These are phyloP conservation scores for Gentiana dahurica DNA, from an alignment of 257 asterid genomes.

Conservation along the genomic window DNA sequence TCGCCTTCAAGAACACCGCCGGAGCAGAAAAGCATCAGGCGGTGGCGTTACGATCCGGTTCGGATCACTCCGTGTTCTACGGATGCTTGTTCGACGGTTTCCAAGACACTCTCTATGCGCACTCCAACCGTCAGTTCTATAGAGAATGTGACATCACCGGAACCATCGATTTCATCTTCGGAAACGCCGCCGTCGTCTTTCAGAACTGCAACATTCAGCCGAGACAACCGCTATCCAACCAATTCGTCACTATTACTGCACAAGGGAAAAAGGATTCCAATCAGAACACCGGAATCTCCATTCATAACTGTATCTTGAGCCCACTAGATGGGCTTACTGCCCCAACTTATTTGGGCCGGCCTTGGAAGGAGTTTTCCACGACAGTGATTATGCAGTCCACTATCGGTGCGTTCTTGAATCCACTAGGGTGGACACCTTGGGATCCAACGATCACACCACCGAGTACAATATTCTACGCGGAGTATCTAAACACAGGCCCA, in stretches of 20 bases:
- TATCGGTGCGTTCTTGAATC: constrained; percentile 39
- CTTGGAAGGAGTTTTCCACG: constrained; percentile 57
- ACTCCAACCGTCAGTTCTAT: constrained; percentile 74
- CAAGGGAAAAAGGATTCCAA: constrained; percentile 66
- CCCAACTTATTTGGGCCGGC: constrained; percentile 55
- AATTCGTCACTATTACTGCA: constrained; percentile 68
- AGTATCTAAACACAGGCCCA: constrained; percentile 54
- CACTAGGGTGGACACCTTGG: constrained; percentile 70
- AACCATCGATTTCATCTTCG: constrained; percentile 75
- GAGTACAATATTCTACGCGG: constrained; percentile 45
- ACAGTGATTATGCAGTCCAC: constrained; percentile 43
- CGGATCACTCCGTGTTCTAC: constrained; percentile 47
- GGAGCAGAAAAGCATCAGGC: constrained; percentile 69
- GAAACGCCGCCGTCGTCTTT: constrained; percentile 55
- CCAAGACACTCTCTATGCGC: constrained; percentile 78
- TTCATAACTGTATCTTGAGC: constrained; percentile 40
- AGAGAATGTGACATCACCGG: constrained; percentile 64
- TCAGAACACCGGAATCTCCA: constrained; percentile 49
- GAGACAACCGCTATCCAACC: constrained; percentile 51
- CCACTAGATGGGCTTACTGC: constrained; percentile 30
- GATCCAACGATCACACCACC: constrained; percentile 32
- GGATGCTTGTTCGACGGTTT: constrained; percentile 46
- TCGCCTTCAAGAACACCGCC: constrained; percentile 55
- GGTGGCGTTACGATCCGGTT: constrained; percentile 57
- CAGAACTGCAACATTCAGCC: constrained; percentile 67